Evolutionary conservation across 2,329 filamentous ascomycete species (phyloP), one percentile per base, ranked within the genome.

Genomic region (Rhytidhysteron rufulum): DNA sequence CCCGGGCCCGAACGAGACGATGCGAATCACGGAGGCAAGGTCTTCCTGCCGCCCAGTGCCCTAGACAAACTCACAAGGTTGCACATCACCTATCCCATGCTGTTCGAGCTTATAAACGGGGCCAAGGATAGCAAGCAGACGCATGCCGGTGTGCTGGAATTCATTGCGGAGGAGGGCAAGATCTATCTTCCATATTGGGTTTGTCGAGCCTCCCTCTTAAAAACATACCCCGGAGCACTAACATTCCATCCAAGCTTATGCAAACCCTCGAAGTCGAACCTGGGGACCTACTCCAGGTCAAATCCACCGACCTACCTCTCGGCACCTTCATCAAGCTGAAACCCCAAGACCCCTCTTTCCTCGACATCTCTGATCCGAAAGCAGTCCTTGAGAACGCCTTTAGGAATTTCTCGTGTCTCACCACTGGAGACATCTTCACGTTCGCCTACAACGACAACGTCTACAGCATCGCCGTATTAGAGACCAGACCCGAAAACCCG

Each of bases 131-230:
- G 84, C 41, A 84, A 78, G 63, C 84, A 86, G 62, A 93, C 91
- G 19, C 93, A 98, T 67, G 90, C 88, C 4, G 93, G 93, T 72
- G 93, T 98, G 16, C 69, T 98, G 48, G 93, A 98, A 67, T 98
- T 98, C 61, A 93, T 95, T 41, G 93, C 93, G 4, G 93, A 98
- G 62, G 93, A 98, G 67, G 93, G 93, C 36, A 86, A 93, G 63
- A 89, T 94, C 39, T 98, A 98, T 68, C 76, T 98, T 45, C 93
- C 93, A 22, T 88, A 90, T 66, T 98, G 93, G 91, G 86, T 90
- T 71, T 49, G 67, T 44, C 2, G 20, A 8, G 17, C n/a, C 5
- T 13, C 31, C 15, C 16, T 22, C n/a, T 17, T 10, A 8, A 31
- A 31, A 18, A 7, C 20, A 32, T 39, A 11, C 19, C 20, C 16